Evolutionary conservation across 2,329 filamentous ascomycete genomes (phyloP).

Genomic region (Fusarium cicatricum): DNA sequence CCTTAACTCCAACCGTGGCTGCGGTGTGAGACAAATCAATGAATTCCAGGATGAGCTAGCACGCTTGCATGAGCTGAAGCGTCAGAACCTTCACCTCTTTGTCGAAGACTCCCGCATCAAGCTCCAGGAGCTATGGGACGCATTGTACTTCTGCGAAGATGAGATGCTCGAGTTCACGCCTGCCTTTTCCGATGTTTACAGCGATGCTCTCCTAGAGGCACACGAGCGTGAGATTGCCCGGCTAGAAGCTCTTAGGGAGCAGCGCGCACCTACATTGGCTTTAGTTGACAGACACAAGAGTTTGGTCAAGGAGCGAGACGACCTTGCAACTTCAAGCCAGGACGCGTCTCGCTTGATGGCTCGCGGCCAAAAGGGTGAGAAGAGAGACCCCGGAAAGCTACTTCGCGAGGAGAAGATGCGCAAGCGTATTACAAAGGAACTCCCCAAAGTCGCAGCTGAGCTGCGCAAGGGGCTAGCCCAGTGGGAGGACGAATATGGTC

Average conservation of each 20-base stretch:
- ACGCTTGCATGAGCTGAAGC: constrained; percentile 89
- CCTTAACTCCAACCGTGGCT: constrained; percentile 86
- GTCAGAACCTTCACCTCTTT: constrained; percentile 93
- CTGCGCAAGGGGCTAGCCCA: constrained; percentile 80
- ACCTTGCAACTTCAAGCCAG: constrained; percentile 88
- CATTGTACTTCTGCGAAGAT: constrained; percentile 93
- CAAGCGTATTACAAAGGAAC: constrained; percentile 94
- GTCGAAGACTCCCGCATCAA: constrained; percentile 92
- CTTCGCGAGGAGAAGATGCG: constrained; percentile 98
- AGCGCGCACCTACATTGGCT: constrained; percentile 83
- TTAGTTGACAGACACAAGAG: constrained; percentile 85
- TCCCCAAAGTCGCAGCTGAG: constrained; percentile 91
- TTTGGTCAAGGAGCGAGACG: constrained; percentile 85
- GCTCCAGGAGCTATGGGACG: constrained; percentile 94
- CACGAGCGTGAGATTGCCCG: constrained; percentile 91
- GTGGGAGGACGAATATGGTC: constrained; percentile 94
- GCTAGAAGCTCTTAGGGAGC: constrained; percentile 82
- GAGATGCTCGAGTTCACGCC: constrained; percentile 99
- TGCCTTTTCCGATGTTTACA: constrained; percentile 96
- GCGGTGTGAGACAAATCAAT: constrained; percentile 89
- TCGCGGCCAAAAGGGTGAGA: constrained; percentile 91
- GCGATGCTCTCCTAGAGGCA: constrained; percentile 91
- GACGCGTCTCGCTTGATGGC: constrained; percentile 93
- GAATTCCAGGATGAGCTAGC: constrained; percentile 93
- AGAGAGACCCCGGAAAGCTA: constrained; percentile 91